These are phyloP conservation scores for Panaeolus cyanescens DNA, from an alignment of 768 basidiomycete genomes.

Conservation along the genomic window DNA sequence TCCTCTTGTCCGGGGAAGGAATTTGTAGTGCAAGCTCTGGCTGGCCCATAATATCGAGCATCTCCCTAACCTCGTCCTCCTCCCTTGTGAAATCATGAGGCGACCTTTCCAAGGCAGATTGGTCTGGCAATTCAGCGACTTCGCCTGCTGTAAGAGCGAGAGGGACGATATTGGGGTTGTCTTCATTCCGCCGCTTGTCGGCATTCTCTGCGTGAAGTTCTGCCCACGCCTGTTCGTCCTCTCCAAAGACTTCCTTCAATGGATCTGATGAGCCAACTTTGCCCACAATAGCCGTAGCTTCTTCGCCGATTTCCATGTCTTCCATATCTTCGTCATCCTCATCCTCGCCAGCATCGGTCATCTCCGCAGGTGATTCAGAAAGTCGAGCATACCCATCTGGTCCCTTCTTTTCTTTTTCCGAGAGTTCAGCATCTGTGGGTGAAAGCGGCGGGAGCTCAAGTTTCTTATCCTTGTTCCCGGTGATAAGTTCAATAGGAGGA, in stretches of 20 bases:
- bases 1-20: constrained; percentile 38
- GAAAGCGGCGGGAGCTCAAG: background rate
- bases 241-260: constrained; percentile 63
- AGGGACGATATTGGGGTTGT: constrained; percentile 51
- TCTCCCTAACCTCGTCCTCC: constrained; percentile 42
- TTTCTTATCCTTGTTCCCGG: background rate
- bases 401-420: constrained; percentile 12
- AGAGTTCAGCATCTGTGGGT: constrained; percentile 13
- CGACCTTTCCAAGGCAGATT: constrained; percentile 23
- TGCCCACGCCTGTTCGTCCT: constrained; percentile 65
- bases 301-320: constrained; percentile 39
- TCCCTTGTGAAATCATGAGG: constrained; percentile 30
- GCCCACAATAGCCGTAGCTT: background rate
- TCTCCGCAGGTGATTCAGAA: constrained; percentile 36
- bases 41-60: constrained; percentile 38
- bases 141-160: constrained; percentile 53
- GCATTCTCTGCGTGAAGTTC: constrained; percentile 45
- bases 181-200: constrained; percentile 21
- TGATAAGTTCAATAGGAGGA: background rate
- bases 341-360: constrained; percentile 30
- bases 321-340: constrained; percentile 31
- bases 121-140: constrained; percentile 26
- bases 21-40: constrained; percentile 34
- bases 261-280: constrained; percentile 38
- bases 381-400: constrained; percentile 35